Base-by-base conservation (phyloP, 495 filamentous ascomycete species). In the Massariosphaeria phaeospora region DNA sequence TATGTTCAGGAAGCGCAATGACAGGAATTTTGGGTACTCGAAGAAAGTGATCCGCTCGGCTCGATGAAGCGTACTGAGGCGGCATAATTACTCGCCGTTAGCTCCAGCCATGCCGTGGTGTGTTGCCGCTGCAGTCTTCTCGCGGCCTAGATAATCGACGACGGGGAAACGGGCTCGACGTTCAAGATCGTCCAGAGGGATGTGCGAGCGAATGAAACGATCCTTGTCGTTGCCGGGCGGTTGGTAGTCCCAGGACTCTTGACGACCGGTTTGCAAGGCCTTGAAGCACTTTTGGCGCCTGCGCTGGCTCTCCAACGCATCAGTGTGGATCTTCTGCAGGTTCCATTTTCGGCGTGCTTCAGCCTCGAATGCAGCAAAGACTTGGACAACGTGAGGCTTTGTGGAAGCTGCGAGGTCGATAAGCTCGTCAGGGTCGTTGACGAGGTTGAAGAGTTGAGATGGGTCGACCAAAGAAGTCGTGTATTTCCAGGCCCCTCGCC, bases 401-500 rank as follows among this genome's bases (percentile, higher is more conserved):
- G 72, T 18, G 68, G 77, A 44, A 66, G 67, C 25, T 64, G 79
- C 85, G 38, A 91, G 72, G 66, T 94, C 91, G 41, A 73, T 69
- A 18, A 84, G 70, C 68, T 95, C 89, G 4, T 83, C 68, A 0
- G 89, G 89, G 64, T 95, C 89, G 15, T 67, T 65, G 31, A 72
- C 73, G 10, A 94, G 72, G 65, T 95, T 80, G 72, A 77, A 95
- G 13, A 95, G 79, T 75, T 88, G 84, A 9, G 84, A 78, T 3
- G 84, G 83, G 66, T 95, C 89, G 13, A 84, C 82, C 6, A 85
- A 79, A 50, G 86, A 94, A 55, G 82, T 85, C 55, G 88, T 76
- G 55, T 86, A 91, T 71, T 95, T 95, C 84, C 84, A 93, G 38
- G 72, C 72, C 10, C 87, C 88, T 38, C 85, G 82, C 26, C 81